Evolutionary conservation across 208 protist species (phyloP).

Genomic region (Acanthamoeba lenticulata): DNA sequence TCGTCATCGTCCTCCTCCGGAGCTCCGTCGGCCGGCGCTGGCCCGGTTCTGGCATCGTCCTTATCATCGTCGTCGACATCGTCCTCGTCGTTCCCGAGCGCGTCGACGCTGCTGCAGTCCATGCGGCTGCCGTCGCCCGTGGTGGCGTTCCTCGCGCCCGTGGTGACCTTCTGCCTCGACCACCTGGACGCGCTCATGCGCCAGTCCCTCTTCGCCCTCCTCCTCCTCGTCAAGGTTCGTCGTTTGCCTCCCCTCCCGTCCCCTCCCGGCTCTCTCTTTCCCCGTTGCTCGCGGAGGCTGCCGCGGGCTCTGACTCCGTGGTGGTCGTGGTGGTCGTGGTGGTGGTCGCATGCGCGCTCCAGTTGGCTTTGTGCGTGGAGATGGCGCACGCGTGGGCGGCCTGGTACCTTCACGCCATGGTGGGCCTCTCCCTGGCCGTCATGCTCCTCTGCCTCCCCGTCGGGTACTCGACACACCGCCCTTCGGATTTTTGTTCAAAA

Average conservation of each 20-base stretch:
- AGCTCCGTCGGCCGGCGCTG: not conserved
- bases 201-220: not conserved
- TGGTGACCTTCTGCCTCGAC: not conserved
- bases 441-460: conserved; percentile 4
- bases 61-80: not conserved
- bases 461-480: not conserved
- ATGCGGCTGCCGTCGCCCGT: not conserved
- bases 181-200: conserved; percentile 25
- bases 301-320: no score
- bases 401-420: not conserved
- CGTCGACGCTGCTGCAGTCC: not conserved
- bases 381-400: not conserved
- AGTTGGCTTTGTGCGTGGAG: not conserved
- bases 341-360: no score
- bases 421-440: not conserved
- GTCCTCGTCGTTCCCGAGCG: not conserved
- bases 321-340: no score
- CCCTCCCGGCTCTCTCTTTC: not conserved
- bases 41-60: not conserved
- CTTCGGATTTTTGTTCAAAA: not conserved
- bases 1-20: not conserved
- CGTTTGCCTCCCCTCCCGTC: not conserved
- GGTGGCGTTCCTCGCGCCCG: not conserved
- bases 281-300: no score
- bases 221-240: not conserved